phyloP scores from a whole-genome alignment of 1,139 yeast species.

The Taphrina populina region DNA sequence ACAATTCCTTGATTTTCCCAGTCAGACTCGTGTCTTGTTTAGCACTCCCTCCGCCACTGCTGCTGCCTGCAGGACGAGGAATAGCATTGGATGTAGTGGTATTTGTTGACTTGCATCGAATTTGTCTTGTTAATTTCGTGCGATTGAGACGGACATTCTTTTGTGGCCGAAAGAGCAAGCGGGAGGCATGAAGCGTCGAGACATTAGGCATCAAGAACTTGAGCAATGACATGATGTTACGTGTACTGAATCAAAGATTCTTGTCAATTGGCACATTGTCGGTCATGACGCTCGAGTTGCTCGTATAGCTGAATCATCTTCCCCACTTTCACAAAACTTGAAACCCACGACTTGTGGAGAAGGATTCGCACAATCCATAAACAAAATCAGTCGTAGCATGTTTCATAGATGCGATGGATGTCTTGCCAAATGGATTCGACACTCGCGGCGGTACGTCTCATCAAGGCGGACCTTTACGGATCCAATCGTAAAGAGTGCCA shows the following conservation, averaged over 20 bases:
- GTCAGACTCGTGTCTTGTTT: conserved; percentile 24
- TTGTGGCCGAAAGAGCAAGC: neutral
- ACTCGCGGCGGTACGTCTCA: neutral
- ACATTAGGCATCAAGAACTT: neutral
- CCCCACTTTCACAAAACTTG: too few relatives aligned
- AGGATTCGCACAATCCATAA: too few relatives aligned
- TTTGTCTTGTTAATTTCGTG: neutral
- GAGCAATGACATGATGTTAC: neutral
- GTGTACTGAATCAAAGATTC: too few relatives aligned
- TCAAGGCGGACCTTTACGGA: neutral
- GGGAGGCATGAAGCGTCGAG: neutral
- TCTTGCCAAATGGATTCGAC: neutral
- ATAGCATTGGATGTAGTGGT: too few relatives aligned
- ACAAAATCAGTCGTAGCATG: too few relatives aligned
- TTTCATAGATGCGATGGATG: too few relatives aligned
- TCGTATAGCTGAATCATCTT: too few relatives aligned
- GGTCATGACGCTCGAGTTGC: too few relatives aligned
- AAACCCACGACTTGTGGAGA: too few relatives aligned
- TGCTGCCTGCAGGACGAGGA: too few relatives aligned
- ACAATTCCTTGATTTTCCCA: conserved; percentile 57
- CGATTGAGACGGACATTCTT: neutral
- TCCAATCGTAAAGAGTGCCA: conserved; percentile 1
- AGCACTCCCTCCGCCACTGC: too few relatives aligned
- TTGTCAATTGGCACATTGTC: too few relatives aligned
- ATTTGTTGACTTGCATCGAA: neutral